Percentiles rank a stretch among this genome's conserved stretches.
phyloP scores from a whole-genome alignment of 345 rosid genomes.

The Gossypium rotundifolium region DNA sequence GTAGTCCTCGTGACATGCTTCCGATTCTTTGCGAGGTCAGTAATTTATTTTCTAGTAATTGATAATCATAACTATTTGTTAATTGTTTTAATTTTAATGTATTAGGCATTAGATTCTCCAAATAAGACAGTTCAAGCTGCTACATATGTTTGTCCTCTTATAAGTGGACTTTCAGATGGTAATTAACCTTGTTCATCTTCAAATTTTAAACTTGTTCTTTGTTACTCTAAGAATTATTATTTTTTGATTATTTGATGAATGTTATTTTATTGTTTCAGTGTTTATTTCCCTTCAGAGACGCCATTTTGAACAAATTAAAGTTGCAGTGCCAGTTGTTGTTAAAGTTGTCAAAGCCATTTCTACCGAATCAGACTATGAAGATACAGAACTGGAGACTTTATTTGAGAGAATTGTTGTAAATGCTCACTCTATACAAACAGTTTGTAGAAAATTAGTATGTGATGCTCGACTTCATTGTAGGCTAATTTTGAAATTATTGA shows the following conservation, averaged over 20 bases:
- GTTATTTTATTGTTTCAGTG: conserved; percentile 40
- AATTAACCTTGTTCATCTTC: not conserved
- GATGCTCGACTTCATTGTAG: conserved; percentile 14
- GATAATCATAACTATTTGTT: not conserved
- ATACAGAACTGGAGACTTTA: conserved; percentile 36
- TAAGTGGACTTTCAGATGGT: conserved; percentile 79
- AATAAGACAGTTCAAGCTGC: conserved; percentile 34
- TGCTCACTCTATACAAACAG: conserved; percentile 49
- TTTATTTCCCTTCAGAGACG: conserved; percentile 55
- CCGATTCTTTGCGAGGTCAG: conserved; percentile 77
- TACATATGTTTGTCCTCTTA: conserved; percentile 49
- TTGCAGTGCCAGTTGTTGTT: conserved; percentile 54
- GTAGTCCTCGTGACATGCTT: conserved; percentile 86
- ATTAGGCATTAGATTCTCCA: conserved; percentile 62
- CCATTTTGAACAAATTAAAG: conserved; percentile 73
- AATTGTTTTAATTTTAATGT: conserved; percentile 8
- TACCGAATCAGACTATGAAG: conserved; percentile 29
- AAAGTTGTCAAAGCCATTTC: conserved; percentile 45
- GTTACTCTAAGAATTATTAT: not conserved
- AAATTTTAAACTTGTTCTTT: not conserved
- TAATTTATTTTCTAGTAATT: not conserved
- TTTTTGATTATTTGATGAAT: not conserved
- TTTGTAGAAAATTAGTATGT: conserved; percentile 57
- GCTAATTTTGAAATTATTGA: conserved; percentile 2
- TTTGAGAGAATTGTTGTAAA: conserved; percentile 52